Percentiles rank a stretch among this genome's conserved stretches.
These are phyloP conservation scores for Polyplosphaeria fusca DNA, from an alignment of 495 filamentous ascomycete genomes.

Conservation along the genomic window DNA sequence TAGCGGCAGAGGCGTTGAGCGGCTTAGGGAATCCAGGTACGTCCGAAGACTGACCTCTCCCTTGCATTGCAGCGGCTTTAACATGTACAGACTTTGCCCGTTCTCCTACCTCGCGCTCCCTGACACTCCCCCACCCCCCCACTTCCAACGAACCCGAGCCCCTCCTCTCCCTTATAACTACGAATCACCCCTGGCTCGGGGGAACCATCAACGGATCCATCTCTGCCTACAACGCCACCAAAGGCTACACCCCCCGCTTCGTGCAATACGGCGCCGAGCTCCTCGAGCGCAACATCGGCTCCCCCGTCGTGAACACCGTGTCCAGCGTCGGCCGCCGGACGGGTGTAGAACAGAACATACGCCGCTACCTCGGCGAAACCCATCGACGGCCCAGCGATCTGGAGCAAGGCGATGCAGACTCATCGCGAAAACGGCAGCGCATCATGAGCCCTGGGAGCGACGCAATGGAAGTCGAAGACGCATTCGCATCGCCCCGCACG, in stretches of 20 bases:
- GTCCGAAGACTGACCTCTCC: constrained; percentile 3
- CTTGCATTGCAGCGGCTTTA: neutral
- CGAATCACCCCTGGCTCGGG: constrained; percentile 72
- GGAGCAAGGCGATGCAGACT: constrained; percentile 45
- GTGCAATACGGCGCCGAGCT: constrained; percentile 74
- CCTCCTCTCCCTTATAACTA: constrained; percentile 73
- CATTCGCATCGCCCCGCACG: constrained; percentile 24
- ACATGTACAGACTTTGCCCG: constrained; percentile 51
- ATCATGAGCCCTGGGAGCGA: constrained; percentile 45
- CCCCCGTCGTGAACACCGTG: constrained; percentile 77
- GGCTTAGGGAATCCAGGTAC: constrained; percentile 74
- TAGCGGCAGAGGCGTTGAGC: constrained; percentile 82
- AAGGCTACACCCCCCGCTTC: constrained; percentile 82
- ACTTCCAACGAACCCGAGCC: constrained; percentile 58
- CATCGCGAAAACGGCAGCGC: constrained; percentile 63
- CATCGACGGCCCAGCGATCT: constrained; percentile 43
- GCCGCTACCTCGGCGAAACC: constrained; percentile 63
- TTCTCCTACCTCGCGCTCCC: constrained; percentile 49
- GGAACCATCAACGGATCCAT: constrained; percentile 77
- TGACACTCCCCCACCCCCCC: constrained; percentile 35
- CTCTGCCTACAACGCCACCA: constrained; percentile 75
- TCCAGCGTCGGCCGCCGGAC: constrained; percentile 76
- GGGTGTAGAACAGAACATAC: constrained; percentile 75
- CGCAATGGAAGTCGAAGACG: constrained; percentile 47
- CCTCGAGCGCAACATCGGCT: constrained; percentile 75